These are phyloP conservation scores for Phialocephala sp. DNA, from an alignment of 2,329 filamentous ascomycete genomes.

Conservation along the genomic window DNA sequence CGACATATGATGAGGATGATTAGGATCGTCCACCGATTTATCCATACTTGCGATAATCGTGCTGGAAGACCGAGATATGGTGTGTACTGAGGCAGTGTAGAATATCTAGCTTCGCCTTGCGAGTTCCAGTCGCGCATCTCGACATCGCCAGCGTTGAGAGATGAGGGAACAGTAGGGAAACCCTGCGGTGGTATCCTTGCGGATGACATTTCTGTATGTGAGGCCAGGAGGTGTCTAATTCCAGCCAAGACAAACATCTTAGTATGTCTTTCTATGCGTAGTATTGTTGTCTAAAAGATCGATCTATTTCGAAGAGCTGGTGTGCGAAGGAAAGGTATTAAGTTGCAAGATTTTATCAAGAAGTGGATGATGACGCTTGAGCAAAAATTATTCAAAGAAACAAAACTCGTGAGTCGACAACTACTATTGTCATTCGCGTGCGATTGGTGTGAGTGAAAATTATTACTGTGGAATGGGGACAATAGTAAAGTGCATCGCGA, in stretches of 20 bases:
- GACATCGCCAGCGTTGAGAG: constrained; percentile 39
- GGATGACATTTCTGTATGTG: constrained; percentile 44
- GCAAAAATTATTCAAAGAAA: constrained; percentile 28
- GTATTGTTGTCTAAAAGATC: constrained; percentile 19
- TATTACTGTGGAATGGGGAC: constrained; percentile 33
- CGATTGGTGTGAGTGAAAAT: constrained; percentile 12
- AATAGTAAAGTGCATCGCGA: constrained; percentile 30
- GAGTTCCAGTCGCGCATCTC: constrained; percentile 40
- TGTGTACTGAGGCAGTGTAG: constrained; percentile 74
- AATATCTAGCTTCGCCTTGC: constrained; percentile 43
- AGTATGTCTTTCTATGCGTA: constrained; percentile 31
- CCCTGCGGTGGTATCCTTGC: constrained; percentile 36
- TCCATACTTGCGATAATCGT: constrained; percentile 92
- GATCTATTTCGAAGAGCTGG: constrained; percentile 13
- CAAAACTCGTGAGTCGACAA: constrained; percentile 30
- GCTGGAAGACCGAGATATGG: constrained; percentile 91
- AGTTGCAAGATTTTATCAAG: constrained; percentile 24
- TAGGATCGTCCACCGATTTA: constrained; percentile 96
- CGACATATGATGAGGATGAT: constrained; percentile 84
- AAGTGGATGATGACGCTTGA: constrained; percentile 16
- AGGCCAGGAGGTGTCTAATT: constrained; percentile 39
- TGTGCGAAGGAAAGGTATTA: constrained; percentile 15
- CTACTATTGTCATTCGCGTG: constrained; percentile 28
- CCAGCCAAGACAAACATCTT: constrained; percentile 43
- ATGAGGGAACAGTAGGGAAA: constrained; percentile 46